phyloP scores from a whole-genome alignment of 345 rosid species.

The Mercurialis annua region DNA sequence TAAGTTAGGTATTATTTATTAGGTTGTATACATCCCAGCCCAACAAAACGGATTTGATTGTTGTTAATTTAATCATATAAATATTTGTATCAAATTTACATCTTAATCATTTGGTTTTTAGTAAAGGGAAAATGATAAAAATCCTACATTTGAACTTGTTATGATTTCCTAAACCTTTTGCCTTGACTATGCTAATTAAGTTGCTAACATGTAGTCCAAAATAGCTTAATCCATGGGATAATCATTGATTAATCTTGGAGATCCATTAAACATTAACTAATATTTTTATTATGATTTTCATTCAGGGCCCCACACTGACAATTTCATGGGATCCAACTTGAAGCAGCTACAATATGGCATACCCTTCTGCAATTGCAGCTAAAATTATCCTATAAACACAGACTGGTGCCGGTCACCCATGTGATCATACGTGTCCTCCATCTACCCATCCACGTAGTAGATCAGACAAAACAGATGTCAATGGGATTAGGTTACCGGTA shows the following conservation, averaged over 20 bases:
- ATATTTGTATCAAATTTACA: too few relatives aligned
- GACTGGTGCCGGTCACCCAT: conserved; percentile 6
- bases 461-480: conserved; percentile 32
- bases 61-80: too few relatives aligned
- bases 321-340: conserved; percentile 17
- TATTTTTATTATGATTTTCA: not conserved
- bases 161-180: not conserved
- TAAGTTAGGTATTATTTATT: too few relatives aligned
- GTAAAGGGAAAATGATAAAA: not conserved
- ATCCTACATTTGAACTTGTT: not conserved
- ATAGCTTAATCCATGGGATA: not conserved
- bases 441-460: not conserved
- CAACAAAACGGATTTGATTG: not conserved
- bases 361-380: not conserved
- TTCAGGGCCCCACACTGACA: not conserved
- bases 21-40: too few relatives aligned
- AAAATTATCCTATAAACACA: not conserved
- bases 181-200: not conserved
- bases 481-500: not conserved
- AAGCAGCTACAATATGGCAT: not conserved
- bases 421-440: conserved; percentile 29
- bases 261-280: not conserved
- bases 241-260: conserved; percentile 6
- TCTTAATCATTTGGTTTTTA: not conserved
- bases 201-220: too few relatives aligned